A percentile compares a stretch with the other conserved stretches of the same genome.
phyloP scores from a whole-genome alignment of 768 basidiomycete species.

The Pleurotus pulmonarius region DNA sequence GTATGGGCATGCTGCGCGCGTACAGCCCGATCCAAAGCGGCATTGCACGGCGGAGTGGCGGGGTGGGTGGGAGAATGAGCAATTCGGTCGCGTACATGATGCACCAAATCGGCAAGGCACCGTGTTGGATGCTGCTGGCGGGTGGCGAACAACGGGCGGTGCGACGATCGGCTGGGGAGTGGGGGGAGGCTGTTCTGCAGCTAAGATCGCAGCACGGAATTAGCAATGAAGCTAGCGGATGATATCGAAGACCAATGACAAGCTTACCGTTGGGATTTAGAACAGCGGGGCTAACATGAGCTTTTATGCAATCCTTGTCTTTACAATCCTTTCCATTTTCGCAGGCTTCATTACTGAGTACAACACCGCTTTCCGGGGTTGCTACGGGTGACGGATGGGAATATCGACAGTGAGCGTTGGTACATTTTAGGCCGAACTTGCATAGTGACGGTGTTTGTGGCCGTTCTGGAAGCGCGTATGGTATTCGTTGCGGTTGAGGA shows the following conservation, averaged over 20 bases:
- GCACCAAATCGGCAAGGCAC: slow-evolving; percentile 67
- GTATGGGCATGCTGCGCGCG: slow-evolving; percentile 82
- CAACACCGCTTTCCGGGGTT: slow-evolving; percentile 90
- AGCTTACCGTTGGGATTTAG: slow-evolving; percentile 58
- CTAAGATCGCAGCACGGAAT: slow-evolving; percentile 11
- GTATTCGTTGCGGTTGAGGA: slow-evolving; percentile 29
- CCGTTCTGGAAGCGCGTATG: slow-evolving; percentile 65
- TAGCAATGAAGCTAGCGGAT: slow-evolving; percentile 9
- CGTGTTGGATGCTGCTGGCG: slow-evolving; percentile 24
- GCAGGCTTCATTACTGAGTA: slow-evolving; percentile 91
- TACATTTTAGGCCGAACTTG: slow-evolving; percentile 91
- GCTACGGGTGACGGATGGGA: slow-evolving; percentile 98
- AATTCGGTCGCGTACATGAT: slow-evolving; percentile 64
- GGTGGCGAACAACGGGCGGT: slow-evolving; percentile 6
- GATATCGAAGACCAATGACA: slow-evolving; percentile 6
- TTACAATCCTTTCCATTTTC: slow-evolving; percentile 86
- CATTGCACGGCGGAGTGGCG: slow-evolving; percentile 55
- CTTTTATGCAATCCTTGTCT: slow-evolving; percentile 91
- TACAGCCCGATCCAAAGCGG: slow-evolving; percentile 83
- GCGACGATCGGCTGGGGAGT: background rate
- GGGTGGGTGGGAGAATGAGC: slow-evolving; percentile 66
- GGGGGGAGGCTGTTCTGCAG: slow-evolving; percentile 36
- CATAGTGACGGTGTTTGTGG: slow-evolving; percentile 89
- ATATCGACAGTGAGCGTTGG: slow-evolving; percentile 83
- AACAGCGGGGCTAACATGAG: slow-evolving; percentile 86